phyloP scores from a whole-genome alignment of 148 eudicot species.

The Rhododendron ovatum region DNA sequence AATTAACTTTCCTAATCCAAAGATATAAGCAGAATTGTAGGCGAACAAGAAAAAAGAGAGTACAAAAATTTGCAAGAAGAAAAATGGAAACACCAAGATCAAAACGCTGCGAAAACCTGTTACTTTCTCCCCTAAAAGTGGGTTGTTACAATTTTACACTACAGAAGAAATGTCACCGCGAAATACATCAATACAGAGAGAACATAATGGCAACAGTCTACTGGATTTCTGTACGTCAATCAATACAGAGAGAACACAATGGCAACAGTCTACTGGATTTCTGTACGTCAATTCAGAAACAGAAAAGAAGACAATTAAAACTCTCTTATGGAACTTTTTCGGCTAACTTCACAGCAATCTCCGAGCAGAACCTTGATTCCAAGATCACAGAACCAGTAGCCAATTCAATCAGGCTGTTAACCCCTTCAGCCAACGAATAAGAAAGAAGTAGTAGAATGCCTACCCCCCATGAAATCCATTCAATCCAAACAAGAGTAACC shows the following conservation, averaged over 20 bases:
- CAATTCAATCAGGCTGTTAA: background rate
- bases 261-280: background rate
- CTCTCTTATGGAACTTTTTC: background rate
- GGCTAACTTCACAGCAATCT: background rate
- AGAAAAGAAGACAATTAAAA: background rate
- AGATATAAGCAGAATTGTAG: background rate
- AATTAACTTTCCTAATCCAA: background rate
- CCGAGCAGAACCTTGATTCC: background rate
- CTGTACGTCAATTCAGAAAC: background rate
- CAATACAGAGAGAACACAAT: background rate
- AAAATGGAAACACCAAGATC: background rate
- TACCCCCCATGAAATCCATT: background rate
- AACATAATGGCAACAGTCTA: background rate
- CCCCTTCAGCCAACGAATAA: background rate
- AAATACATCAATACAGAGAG: background rate
- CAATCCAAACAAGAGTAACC: slow-evolving; percentile 6
- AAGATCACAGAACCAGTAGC: background rate
- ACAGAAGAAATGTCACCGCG: background rate
- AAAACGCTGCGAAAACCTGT: background rate
- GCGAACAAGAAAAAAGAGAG: background rate
- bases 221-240: too few relatives aligned
- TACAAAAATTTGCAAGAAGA: background rate
- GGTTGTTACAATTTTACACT: background rate
- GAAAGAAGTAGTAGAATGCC: background rate
- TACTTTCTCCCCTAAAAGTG: background rate